Conservation (phyloP, 108 stramenopile species). For the Mediolabrus comicus region DNA sequence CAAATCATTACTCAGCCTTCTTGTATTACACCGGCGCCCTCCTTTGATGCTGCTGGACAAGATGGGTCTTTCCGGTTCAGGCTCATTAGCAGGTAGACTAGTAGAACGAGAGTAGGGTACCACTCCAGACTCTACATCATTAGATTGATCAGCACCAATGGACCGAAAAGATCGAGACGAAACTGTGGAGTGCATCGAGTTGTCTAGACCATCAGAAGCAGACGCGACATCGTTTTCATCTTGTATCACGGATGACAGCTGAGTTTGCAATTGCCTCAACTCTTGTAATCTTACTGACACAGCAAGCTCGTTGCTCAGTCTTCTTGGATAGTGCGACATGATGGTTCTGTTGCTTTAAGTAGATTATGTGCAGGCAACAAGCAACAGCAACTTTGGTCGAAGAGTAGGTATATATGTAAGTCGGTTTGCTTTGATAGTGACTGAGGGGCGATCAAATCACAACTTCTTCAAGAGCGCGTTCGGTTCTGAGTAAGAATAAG, state of each 20-base stretch:
- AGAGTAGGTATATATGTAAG: too few relatives aligned
- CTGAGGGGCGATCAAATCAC: too few relatives aligned
- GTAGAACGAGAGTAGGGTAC: background rate
- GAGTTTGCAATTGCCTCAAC: background rate
- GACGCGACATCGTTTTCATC: background rate
- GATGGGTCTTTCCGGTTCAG: too few relatives aligned
- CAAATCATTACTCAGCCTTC: background rate
- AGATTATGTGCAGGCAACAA: background rate
- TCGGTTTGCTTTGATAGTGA: too few relatives aligned
- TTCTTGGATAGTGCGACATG: background rate
- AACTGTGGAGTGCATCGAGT: background rate
- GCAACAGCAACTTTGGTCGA: too few relatives aligned
- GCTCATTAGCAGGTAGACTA: too few relatives aligned
- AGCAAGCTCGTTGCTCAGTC: background rate
- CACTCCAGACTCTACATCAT: background rate
- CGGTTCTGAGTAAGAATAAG: too few relatives aligned
- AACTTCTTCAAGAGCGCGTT: too few relatives aligned
- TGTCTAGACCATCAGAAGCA: background rate
- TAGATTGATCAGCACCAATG: too few relatives aligned
- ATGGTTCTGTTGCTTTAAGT: background rate
- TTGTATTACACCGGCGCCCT: background rate
- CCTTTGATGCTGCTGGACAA: too few relatives aligned
- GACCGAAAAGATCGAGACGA: background rate
- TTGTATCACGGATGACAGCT: background rate
- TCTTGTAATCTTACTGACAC: background rate